Evolutionary conservation across 352 stramenopile genomes (phyloP).

Genomic region (Pythium angustatum): DNA sequence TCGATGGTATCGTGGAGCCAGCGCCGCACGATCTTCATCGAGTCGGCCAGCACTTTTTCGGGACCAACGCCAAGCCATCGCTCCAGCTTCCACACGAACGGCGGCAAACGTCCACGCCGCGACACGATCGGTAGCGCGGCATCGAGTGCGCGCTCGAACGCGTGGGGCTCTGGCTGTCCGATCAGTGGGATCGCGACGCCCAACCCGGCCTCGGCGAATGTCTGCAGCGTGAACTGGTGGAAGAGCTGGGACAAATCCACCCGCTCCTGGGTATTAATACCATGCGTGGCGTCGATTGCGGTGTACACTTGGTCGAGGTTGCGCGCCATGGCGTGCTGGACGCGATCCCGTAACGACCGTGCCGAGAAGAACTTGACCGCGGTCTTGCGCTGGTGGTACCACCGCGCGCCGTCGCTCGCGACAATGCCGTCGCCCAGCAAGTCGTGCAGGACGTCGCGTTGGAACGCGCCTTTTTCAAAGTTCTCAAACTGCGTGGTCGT

Average conservation of each 20-base stretch:
- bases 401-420: neutral
- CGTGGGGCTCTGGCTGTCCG: neutral
- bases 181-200: neutral
- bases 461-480: neutral
- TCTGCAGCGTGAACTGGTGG: neutral
- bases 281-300: neutral
- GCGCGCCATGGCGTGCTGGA: neutral
- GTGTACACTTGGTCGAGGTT: neutral
- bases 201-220: neutral
- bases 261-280: neutral
- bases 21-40: neutral
- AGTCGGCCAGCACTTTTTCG: neutral
- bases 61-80: neutral
- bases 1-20: neutral
- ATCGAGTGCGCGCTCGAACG: neutral
- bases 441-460: neutral
- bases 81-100: neutral
- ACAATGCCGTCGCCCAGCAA: neutral
- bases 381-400: neutral
- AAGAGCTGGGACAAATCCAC: neutral
- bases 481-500: constrained; percentile 17
- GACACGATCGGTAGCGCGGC: neutral
- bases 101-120: neutral
- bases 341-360: neutral
- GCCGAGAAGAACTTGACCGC: neutral